These are phyloP conservation scores for Penicillium roqueforti DNA, from an alignment of 495 filamentous ascomycete genomes.

Conservation along the genomic window DNA sequence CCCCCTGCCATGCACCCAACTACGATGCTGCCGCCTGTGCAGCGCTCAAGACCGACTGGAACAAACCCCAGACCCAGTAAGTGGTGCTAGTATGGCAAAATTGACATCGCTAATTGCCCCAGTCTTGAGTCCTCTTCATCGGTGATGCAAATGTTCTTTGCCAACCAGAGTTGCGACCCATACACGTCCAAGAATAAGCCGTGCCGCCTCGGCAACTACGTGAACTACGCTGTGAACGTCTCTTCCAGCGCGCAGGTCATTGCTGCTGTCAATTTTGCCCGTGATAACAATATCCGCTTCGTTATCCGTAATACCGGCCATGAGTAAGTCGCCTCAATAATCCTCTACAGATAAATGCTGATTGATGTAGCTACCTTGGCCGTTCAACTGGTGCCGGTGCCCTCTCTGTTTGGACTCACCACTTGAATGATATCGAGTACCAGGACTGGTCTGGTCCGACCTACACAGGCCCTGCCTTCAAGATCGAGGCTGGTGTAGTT, in stretches of 20 bases:
- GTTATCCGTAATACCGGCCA: conserved; percentile 64
- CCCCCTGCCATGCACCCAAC: conserved; percentile 41
- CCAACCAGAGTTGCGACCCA: conserved; percentile 53
- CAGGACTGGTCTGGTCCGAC: conserved; percentile 32
- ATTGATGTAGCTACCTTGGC: conserved; percentile 42
- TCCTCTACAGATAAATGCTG: background rate
- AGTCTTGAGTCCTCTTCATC: conserved; percentile 37
- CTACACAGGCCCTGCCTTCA: conserved; percentile 52
- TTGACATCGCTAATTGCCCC: background rate
- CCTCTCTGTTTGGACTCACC: conserved; percentile 56
- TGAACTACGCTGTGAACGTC: conserved; percentile 49
- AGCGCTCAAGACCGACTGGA: conserved; percentile 22
- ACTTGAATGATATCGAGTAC: conserved; percentile 46
- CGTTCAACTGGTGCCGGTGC: conserved; percentile 57
- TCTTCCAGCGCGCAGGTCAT: conserved; percentile 32
- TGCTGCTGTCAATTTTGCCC: conserved; percentile 48
- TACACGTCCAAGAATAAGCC: conserved; percentile 40
- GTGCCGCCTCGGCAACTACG: conserved; percentile 58
- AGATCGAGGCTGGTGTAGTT: conserved; percentile 52
- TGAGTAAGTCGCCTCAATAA: conserved; percentile 30
- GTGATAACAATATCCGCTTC: conserved; percentile 55
- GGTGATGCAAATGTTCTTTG: conserved; percentile 42
- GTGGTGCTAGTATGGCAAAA: background rate
- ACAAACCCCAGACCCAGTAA: conserved; percentile 24
- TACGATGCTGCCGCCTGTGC: conserved; percentile 32